Conservation (phyloP, 2,329 filamentous ascomycete species). For the Penicillium sclerotiorum region DNA sequence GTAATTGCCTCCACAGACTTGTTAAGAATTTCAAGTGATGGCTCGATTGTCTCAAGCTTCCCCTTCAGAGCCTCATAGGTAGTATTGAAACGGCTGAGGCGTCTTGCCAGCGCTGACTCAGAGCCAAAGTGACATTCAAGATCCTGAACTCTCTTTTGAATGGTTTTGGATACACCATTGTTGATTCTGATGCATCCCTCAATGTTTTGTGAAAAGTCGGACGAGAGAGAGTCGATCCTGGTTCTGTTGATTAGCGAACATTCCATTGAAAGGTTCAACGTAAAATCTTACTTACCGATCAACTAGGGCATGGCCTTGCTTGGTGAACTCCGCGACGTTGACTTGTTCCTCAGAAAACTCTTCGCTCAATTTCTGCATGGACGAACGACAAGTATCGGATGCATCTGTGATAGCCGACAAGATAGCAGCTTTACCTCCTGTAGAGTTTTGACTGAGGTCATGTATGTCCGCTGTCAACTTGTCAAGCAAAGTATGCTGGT, state of each 20-base stretch:
- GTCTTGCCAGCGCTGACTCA: constrained; percentile 20
- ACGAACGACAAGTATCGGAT: constrained; percentile 18
- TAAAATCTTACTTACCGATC: constrained; percentile 26
- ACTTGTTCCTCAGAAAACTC: constrained; percentile 15
- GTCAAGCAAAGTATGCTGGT: constrained; percentile 27
- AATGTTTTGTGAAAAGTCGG: constrained; percentile 18
- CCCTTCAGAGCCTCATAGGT: constrained; percentile 20
- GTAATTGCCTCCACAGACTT: constrained; percentile 25
- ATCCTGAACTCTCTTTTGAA: constrained; percentile 27
- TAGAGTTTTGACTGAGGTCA: constrained; percentile 15
- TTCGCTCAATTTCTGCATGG: constrained; percentile 19
- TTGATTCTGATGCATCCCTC: constrained; percentile 20
- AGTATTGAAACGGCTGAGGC: constrained; percentile 25
- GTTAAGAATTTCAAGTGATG: constrained; percentile 21
- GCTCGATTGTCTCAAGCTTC: constrained; percentile 21
- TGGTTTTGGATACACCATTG: constrained; percentile 5
- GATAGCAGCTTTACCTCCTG: constrained; percentile 15
- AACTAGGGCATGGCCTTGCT: constrained; percentile 17
- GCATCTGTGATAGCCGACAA: constrained; percentile 16
- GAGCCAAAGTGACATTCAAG: constrained; percentile 21
- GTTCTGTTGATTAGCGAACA: not conserved
- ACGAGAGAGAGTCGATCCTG: constrained; percentile 28
- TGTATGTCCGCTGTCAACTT: constrained; percentile 22
- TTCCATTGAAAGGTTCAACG: not conserved
- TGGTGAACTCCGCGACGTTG: constrained; percentile 22